Evolutionary conservation across 2,329 filamentous ascomycete genomes (phyloP).

Genomic region (Arthrobotrys sphaeroides): DNA sequence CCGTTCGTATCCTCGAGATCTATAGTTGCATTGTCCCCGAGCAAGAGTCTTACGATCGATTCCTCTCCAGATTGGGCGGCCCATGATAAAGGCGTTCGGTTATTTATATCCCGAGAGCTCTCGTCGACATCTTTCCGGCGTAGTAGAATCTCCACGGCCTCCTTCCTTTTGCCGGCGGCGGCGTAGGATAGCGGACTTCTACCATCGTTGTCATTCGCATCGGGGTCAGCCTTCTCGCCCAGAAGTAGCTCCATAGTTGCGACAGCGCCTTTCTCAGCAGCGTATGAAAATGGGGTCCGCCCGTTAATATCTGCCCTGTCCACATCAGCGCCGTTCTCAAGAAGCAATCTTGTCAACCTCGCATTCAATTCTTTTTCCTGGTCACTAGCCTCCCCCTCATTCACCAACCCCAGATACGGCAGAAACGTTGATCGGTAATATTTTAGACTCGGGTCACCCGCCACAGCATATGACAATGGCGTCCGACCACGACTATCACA

Average conservation of each 20-base stretch:
- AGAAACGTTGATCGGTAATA: no score
- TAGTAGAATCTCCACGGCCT: not conserved
- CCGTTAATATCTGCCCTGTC: not conserved
- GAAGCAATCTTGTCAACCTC: not conserved
- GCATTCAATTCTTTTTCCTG: not conserved
- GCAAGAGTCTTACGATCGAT: not conserved
- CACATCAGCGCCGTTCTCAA: not conserved
- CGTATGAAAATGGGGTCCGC: not conserved
- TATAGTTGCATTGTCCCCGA: not conserved
- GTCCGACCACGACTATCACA: not conserved
- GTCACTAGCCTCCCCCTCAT: no score
- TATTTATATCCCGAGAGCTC: not conserved
- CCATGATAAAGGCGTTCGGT: not conserved
- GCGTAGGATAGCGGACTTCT: not conserved
- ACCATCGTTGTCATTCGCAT: conserved; percentile 1
- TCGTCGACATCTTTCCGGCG: not conserved
- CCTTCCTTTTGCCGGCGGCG: not conserved
- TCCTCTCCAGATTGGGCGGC: not conserved
- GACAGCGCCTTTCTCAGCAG: not conserved
- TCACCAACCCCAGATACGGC: no score
- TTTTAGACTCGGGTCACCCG: not conserved
- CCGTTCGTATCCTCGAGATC: not conserved
- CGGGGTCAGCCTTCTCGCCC: not conserved
- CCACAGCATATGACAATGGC: not conserved
- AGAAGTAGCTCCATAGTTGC: not conserved